Evolutionary conservation across 495 filamentous ascomycete genomes (phyloP).

Genomic region (Ramalina peruviana): DNA sequence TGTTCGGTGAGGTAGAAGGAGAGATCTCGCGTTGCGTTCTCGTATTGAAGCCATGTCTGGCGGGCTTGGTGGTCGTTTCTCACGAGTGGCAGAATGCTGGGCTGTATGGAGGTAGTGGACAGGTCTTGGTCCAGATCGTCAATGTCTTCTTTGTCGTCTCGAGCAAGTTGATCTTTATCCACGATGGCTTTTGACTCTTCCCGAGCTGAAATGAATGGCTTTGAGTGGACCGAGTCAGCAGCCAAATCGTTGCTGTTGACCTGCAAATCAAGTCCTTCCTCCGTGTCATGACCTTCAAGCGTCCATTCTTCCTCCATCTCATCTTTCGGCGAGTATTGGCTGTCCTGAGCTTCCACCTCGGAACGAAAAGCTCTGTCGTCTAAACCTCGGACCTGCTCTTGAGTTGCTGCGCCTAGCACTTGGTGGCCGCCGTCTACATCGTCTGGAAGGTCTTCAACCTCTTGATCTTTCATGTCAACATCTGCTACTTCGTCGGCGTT

Average conservation of each 20-base stretch:
- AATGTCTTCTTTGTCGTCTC: constrained; percentile 38
- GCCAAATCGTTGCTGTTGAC: too few relatives aligned
- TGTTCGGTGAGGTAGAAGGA: constrained; percentile 83
- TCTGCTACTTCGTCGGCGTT: constrained; percentile 33
- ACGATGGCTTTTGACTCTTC: too few relatives aligned
- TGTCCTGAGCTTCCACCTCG: constrained; percentile 40
- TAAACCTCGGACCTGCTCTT: constrained; percentile 71
- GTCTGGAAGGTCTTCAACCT: constrained; percentile 83
- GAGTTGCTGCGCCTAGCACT: constrained; percentile 73
- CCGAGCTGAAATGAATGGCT: too few relatives aligned
- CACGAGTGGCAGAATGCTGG: constrained; percentile 23
- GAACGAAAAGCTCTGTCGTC: constrained; percentile 75
- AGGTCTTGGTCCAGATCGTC: constrained; percentile 62
- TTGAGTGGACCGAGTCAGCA: too few relatives aligned
- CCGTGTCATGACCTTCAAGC: constrained; percentile 22
- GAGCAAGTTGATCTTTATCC: neutral
- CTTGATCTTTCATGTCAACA: constrained; percentile 51
- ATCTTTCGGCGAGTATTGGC: constrained; percentile 45
- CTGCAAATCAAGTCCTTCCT: too few relatives aligned
- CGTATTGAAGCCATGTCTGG: constrained; percentile 72
- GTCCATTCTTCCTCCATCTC: constrained; percentile 36
- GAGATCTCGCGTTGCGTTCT: constrained; percentile 66
- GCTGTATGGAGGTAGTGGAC: constrained; percentile 54
- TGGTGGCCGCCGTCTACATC: constrained; percentile 70
- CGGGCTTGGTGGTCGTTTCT: constrained; percentile 49